Percentiles rank a stretch among this genome's conserved stretches.
Evolutionary conservation across 1,284 basidiomycete genomes (phyloP).

Genomic region (Amylostereum areolatum): DNA sequence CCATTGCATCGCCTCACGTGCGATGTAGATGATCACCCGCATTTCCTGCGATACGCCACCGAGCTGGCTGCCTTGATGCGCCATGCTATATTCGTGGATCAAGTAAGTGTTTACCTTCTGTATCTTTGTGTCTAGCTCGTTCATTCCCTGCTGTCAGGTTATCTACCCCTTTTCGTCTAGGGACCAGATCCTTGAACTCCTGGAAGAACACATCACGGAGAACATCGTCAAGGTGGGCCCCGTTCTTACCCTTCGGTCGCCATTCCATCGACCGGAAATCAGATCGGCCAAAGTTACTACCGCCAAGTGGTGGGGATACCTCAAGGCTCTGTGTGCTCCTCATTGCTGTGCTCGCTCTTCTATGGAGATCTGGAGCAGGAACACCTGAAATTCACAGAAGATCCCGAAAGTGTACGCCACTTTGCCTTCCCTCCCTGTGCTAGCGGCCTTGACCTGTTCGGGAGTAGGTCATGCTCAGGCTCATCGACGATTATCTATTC

Average conservation of each 20-base stretch:
- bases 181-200: conserved; percentile 61
- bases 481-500: conserved; percentile 93
- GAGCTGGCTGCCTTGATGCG: conserved; percentile 62
- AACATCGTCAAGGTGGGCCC: conserved; percentile 80
- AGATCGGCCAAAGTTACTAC: conserved; percentile 78
- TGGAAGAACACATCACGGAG: conserved; percentile 86
- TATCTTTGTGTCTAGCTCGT: background rate
- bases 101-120: conserved; percentile 36
- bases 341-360: conserved; percentile 88
- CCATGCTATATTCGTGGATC: conserved; percentile 82
- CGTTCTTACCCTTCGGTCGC: background rate
- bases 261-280: conserved; percentile 2
- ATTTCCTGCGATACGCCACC: conserved; percentile 66
- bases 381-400: conserved; percentile 53
- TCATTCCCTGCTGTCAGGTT: conserved; percentile 31
- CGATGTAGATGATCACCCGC: conserved; percentile 57
- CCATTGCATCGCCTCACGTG: too few species aligned
- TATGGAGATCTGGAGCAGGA: conserved; percentile 85
- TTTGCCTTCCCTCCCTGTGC: background rate
- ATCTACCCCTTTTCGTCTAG: conserved; percentile 53
- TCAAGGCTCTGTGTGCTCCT: conserved; percentile 90
- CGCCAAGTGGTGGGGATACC: conserved; percentile 91
- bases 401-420: conserved; percentile 54
- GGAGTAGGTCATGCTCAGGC: conserved; percentile 70
- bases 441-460: background rate